These are phyloP conservation scores for Lithocarpus polystachyus DNA, from an alignment of 306 rosid species.

Conservation along the genomic window DNA sequence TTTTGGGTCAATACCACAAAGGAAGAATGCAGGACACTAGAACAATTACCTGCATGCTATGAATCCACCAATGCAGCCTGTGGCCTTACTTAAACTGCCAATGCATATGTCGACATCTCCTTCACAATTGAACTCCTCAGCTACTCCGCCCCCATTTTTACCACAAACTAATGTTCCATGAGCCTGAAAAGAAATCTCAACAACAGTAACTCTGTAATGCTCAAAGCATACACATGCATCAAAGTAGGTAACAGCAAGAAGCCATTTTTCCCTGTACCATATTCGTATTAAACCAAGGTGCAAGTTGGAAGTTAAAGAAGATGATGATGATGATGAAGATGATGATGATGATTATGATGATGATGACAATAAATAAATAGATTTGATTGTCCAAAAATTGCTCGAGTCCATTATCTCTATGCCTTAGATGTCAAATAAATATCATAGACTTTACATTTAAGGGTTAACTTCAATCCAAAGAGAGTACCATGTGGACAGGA, in stretches of 20 bases:
- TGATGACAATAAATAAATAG: too few relatives aligned
- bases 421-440: too few relatives aligned
- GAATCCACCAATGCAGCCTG: slow-evolving; percentile 95
- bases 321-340: too few relatives aligned
- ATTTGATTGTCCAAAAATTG: too few relatives aligned
- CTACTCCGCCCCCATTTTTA: too few relatives aligned
- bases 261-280: not conserved
- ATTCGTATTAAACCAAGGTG: not conserved
- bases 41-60: slow-evolving; percentile 85
- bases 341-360: too few relatives aligned
- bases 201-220: not conserved
- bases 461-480: too few relatives aligned
- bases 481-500: too few relatives aligned
- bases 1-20: not conserved
- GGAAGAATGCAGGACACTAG: not conserved
- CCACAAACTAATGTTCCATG: slow-evolving; percentile 95
- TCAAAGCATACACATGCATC: slow-evolving; percentile 7
- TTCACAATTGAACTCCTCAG: too few relatives aligned
- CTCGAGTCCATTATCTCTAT: too few relatives aligned
- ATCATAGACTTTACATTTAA: too few relatives aligned
- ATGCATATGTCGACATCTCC: slow-evolving; percentile 77
- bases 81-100: slow-evolving; percentile 93
- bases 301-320: not conserved
- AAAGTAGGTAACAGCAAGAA: not conserved
- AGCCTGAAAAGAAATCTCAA: slow-evolving; percentile 44